Percentiles rank a stretch among this genome's conserved stretches.
These are phyloP conservation scores for Panicum miliaceum DNA, from an alignment of 176 grass and related monocot species.

Conservation along the genomic window DNA sequence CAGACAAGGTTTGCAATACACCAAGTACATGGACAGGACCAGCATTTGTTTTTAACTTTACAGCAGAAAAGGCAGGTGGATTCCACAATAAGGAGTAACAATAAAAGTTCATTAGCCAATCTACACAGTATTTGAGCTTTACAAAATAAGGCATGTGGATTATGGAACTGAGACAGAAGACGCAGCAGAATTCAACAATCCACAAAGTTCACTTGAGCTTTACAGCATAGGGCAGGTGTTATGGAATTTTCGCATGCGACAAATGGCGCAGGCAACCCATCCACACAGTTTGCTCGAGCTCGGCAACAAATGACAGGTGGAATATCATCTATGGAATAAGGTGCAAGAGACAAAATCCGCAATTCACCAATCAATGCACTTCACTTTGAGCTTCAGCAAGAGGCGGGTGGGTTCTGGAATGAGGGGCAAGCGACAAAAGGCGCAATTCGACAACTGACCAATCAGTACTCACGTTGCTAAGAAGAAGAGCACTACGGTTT, in stretches of 20 bases:
- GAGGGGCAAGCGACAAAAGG: not conserved
- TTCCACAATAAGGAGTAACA: not conserved
- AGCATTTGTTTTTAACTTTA: not conserved
- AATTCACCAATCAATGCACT: not conserved
- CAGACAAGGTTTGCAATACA: not conserved
- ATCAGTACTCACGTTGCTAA: slow-evolving; percentile 74
- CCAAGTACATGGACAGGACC: not conserved
- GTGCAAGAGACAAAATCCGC: slow-evolving; percentile 11
- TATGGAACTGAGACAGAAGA: not conserved
- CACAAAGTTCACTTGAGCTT: not conserved
- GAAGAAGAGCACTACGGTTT: slow-evolving; percentile 72
- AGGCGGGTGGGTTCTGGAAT: not conserved
- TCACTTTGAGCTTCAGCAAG: slow-evolving; percentile 27
- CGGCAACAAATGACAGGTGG: not conserved
- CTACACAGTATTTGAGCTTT: not conserved
- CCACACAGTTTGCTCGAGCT: not conserved
- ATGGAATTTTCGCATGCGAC: not conserved
- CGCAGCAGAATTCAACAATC: not conserved
- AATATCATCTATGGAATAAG: not conserved
- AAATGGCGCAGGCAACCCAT: not conserved
- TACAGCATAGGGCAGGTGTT: not conserved
- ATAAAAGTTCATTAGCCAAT: not conserved
- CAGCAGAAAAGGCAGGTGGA: not conserved
- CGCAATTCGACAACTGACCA: not conserved
- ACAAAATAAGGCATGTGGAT: not conserved